Evolutionary conservation across 805 yeast genomes (phyloP), one percentile per base, ranked within the genome.

Genomic region (Spathaspora arborariae): DNA sequence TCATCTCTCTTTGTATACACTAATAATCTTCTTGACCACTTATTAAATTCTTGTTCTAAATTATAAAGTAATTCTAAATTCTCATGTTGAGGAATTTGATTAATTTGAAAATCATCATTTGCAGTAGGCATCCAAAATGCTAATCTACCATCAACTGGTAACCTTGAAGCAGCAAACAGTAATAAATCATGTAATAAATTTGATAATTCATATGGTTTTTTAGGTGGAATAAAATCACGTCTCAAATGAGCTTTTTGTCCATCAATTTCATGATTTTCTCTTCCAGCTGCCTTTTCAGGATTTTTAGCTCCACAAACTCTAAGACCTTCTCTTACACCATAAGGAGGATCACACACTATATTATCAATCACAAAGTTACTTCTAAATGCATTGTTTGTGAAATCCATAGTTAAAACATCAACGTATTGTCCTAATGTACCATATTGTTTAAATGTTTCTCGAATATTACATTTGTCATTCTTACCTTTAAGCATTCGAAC

Each of bases 101-200:
- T 80, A 47, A 75, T 79, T 30, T 80, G 74, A 52, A 78, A 81
- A 54, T 87, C 95, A 57, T 88, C 96, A 60, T 91, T 90, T 1
- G 97, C 96, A 1, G 96, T 85, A 0, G 99, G 99, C 94, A 91
- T 88, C 99, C 99, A 94, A 64, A 90, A 91, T 21, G 94, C 88
- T 30, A 94, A 72, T 52, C 98, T 72, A 0, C 97, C 96, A 6
- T 79, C 80, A 2, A 81, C 66, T 0, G 86, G 87, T 45, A 94
- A 72, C 55, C 91, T 78, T 11, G 75, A 71, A 2, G 90, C 80
- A 0, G 96, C 78, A 70, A 85, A 94, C 18, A 73, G 64, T 36
- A 94, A 69, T 33, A 94, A 69, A 60, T 92, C 97, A 55, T 85
- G 88, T 35, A 94, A 68, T 53, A 94, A 69, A 39, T 80, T 70